Evolutionary conservation across 2,329 filamentous ascomycete genomes (phyloP).

Genomic region (Talaromyces atroroseus): DNA sequence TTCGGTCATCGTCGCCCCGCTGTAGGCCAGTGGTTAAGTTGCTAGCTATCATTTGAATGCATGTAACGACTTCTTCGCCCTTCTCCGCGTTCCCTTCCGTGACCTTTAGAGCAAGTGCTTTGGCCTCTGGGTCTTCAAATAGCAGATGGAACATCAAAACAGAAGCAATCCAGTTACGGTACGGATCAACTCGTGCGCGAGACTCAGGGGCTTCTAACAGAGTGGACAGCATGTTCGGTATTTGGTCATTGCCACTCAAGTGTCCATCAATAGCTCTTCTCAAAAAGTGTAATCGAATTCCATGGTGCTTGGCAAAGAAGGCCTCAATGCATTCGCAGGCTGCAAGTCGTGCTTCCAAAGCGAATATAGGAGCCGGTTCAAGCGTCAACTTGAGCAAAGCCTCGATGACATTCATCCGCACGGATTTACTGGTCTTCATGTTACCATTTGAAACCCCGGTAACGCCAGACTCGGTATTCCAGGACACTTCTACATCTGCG

Average conservation of each 20-base stretch:
- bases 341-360: slow-evolving; percentile 76
- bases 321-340: slow-evolving; percentile 89
- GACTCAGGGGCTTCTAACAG: slow-evolving; percentile 63
- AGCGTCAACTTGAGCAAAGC: slow-evolving; percentile 80
- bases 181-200: slow-evolving; percentile 67
- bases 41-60: slow-evolving; percentile 79
- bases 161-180: slow-evolving; percentile 83
- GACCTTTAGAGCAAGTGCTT: slow-evolving; percentile 71
- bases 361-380: slow-evolving; percentile 57
- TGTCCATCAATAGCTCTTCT: slow-evolving; percentile 85
- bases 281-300: slow-evolving; percentile 80
- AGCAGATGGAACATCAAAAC: slow-evolving; percentile 82
- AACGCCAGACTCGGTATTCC: slow-evolving; percentile 22
- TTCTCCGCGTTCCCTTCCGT: slow-evolving; percentile 82
- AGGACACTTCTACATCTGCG: slow-evolving; percentile 71
- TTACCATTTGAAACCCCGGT: slow-evolving; percentile 31
- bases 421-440: slow-evolving; percentile 43
- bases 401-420: slow-evolving; percentile 83
- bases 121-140: slow-evolving; percentile 72
- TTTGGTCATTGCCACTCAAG: slow-evolving; percentile 67
- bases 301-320: slow-evolving; percentile 76
- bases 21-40: slow-evolving; percentile 79
- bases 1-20: slow-evolving; percentile 68
- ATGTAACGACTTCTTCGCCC: slow-evolving; percentile 92
- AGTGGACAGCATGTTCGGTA: slow-evolving; percentile 81